Percentiles rank a stretch among this genome's conserved stretches.
Evolutionary conservation across 495 filamentous ascomycete genomes (phyloP).

Genomic region (Neurospora sp.): DNA sequence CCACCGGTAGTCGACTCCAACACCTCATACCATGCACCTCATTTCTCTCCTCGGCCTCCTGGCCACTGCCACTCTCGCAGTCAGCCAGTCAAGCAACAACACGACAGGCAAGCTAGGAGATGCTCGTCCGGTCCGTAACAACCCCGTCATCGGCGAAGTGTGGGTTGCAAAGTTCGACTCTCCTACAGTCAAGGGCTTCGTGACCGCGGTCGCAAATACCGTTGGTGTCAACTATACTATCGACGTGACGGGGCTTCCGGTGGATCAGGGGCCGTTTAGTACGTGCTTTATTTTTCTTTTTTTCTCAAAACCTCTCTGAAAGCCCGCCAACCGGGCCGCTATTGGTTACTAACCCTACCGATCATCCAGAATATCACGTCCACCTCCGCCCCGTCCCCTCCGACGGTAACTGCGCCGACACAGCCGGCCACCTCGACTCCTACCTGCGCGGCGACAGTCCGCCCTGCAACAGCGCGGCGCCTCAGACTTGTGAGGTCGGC

Average conservation of each 20-base stretch:
- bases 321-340: too few relatives aligned
- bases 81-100: slow-evolving; percentile 24
- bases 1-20: background rate
- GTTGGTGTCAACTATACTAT: slow-evolving; percentile 54
- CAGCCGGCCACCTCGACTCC: slow-evolving; percentile 47
- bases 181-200: slow-evolving; percentile 43
- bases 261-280: slow-evolving; percentile 57
- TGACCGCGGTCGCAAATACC: slow-evolving; percentile 41
- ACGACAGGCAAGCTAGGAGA: slow-evolving; percentile 40
- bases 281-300: slow-evolving; percentile 14
- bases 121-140: slow-evolving; percentile 46
- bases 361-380: slow-evolving; percentile 60
- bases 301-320: too few relatives aligned
- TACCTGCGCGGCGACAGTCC: slow-evolving; percentile 50
- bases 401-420: slow-evolving; percentile 64
- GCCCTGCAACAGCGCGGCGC: slow-evolving; percentile 49
- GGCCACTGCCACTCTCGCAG: slow-evolving; percentile 29
- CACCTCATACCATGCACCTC: slow-evolving; percentile 25
- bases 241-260: slow-evolving; percentile 51
- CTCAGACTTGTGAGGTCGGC: slow-evolving; percentile 67
- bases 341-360: too few relatives aligned
- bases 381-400: slow-evolving; percentile 58
- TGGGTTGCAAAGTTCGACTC: slow-evolving; percentile 44
- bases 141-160: slow-evolving; percentile 41
- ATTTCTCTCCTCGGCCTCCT: slow-evolving; percentile 29